Base-by-base conservation (phyloP, 1,284 basidiomycete genomes). In the Bondarzewia mesenterica region DNA sequence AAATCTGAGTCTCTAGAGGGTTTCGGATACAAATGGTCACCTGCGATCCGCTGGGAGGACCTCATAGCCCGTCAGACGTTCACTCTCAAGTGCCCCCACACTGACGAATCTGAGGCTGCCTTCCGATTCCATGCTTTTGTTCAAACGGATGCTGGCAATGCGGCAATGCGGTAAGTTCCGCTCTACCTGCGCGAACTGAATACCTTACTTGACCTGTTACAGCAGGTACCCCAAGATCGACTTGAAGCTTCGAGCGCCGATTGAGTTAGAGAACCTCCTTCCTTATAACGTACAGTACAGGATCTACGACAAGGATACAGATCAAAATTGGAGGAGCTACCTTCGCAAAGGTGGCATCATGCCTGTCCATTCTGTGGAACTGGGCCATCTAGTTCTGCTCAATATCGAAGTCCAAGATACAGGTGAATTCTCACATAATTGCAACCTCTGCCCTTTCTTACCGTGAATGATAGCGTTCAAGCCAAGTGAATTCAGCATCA, bases 401-500 rank as follows among this genome's bases (percentile, higher is more conserved):
- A 98, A 93, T 57, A 77, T 98, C 25, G 81, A 89, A 44, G 76
- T 96, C 2, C 88, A 98, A 66, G 93, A 96, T 55, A 90, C 90
- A 43, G 80, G 92, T 90, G 55, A 63, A 72, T 56, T 29, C 50
- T 38, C 23, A 25, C 12, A 15, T 25, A 12, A 18, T 18, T 18
- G 12, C 16, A 5, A 40, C 6, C 16, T 2, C 12, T 10, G 15
- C 3, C 16, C 46, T 37, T 16, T 44, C 16, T 16, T 6, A 45
- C 32, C 21, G 43, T 18, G 42, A 32, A 21, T 26, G 12, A 50
- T 58, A 87, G 90, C 82, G n/a, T 94, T 92, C 74, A 89, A 89
- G 58, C 88, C 93, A n/a, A 95, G 93, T 64, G 95, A 99, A 55
- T 99, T 98, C 59, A 87, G 93, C 2, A 98, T 99, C 64, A 95